Conservation (phyloP, 2,329 filamentous ascomycete genomes). For the Aspergillus ochraceus region DNA sequence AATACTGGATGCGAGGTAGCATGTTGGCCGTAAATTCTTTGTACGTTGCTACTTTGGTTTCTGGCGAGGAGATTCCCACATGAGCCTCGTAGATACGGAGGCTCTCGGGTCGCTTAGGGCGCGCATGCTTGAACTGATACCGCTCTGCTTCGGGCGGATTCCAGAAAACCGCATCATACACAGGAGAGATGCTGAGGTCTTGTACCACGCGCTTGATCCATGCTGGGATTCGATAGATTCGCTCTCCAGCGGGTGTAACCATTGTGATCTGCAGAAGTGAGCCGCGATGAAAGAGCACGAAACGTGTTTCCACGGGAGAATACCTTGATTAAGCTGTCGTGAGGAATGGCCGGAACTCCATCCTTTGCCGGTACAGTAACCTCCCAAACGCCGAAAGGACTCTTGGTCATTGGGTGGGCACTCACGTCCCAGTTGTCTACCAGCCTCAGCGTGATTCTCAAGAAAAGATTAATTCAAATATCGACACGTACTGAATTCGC, state of each 20-base stretch:
- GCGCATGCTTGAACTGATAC: constrained; percentile 81
- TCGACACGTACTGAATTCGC: constrained; percentile 78
- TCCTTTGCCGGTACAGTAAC: constrained; percentile 71
- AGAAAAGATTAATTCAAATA: not conserved
- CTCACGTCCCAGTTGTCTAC: constrained; percentile 82
- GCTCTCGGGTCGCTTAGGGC: constrained; percentile 80
- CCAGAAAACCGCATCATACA: constrained; percentile 96
- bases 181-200: constrained; percentile 82
- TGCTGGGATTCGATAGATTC: constrained; percentile 83
- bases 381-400: constrained; percentile 83
- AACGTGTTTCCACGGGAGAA: no score
- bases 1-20: constrained; percentile 81
- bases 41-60: constrained; percentile 86
- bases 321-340: constrained; percentile 97
- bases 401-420: constrained; percentile 83
- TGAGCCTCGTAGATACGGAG: constrained; percentile 98
- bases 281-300: not conserved
- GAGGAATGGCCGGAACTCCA: constrained; percentile 76
- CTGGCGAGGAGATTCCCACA: constrained; percentile 92
- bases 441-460: constrained; percentile 26
- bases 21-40: constrained; percentile 95
- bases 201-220: constrained; percentile 99
- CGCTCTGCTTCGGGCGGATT: constrained; percentile 76
- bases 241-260: constrained; percentile 73
- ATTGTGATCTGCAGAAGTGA: constrained; percentile 68